Conservation (phyloP, 352 stramenopile species). For the Albugo laibachii region DNA sequence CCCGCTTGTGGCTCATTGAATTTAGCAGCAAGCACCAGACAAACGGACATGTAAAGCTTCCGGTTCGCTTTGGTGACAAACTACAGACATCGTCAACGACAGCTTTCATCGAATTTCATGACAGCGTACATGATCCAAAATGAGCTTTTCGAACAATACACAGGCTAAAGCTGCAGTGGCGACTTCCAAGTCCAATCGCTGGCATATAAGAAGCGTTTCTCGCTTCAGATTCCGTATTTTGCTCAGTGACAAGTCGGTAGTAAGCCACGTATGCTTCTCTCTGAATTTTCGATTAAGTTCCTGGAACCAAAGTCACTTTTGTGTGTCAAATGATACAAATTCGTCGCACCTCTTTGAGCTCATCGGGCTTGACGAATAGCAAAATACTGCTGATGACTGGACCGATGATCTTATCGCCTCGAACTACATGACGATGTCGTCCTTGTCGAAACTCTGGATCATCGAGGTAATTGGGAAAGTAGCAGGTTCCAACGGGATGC, state of each 20-base stretch:
- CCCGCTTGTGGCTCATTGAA: slow-evolving; percentile 70
- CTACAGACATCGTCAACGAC: slow-evolving; percentile 60
- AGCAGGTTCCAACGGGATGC: slow-evolving; percentile 25
- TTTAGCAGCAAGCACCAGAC: slow-evolving; percentile 88
- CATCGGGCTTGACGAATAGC: slow-evolving; percentile 88
- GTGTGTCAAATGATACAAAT: neutral
- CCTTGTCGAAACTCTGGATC: slow-evolving; percentile 69
- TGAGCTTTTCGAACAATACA: slow-evolving; percentile 95
- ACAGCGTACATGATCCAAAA: slow-evolving; percentile 63
- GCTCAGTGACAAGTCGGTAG: slow-evolving; percentile 83
- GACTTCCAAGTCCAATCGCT: slow-evolving; percentile 80
- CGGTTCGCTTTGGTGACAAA: slow-evolving; percentile 92
- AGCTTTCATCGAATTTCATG: slow-evolving; percentile 11
- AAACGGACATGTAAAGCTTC: slow-evolving; percentile 91
- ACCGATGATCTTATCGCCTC: slow-evolving; percentile 77
- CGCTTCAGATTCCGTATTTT: slow-evolving; percentile 93
- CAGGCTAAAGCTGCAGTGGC: slow-evolving; percentile 87
- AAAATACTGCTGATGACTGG: slow-evolving; percentile 87
- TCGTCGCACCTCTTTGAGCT: slow-evolving; percentile 74
- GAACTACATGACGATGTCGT: slow-evolving; percentile 59
- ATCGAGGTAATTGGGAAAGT: slow-evolving; percentile 66
- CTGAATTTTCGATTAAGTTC: slow-evolving; percentile 95
- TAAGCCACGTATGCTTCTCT: slow-evolving; percentile 84
- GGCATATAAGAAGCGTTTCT: slow-evolving; percentile 50
- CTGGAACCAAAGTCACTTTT: slow-evolving; percentile 1